These are phyloP conservation scores for Claviceps paspali DNA, from an alignment of 2,329 filamentous ascomycete genomes.

Conservation along the genomic window DNA sequence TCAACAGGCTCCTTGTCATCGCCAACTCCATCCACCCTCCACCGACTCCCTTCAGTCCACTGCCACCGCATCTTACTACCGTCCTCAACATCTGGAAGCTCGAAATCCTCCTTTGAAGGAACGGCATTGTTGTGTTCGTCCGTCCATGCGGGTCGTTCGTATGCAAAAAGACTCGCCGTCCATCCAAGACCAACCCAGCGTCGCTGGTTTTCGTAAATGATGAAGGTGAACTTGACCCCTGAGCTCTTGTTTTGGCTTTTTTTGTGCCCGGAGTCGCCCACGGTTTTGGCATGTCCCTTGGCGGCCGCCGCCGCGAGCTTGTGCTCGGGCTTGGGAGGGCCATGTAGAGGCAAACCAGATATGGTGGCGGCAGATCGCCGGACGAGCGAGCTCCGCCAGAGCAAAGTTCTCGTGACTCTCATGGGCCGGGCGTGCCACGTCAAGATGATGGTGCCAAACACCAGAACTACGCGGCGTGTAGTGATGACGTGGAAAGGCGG, in stretches of 20 bases:
- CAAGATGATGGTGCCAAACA: conserved; percentile 69
- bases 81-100: conserved; percentile 46
- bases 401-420: conserved; percentile 67
- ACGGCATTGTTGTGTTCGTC: conserved; percentile 84
- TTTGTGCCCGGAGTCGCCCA: conserved; percentile 13
- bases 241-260: conserved; percentile 37
- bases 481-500: conserved; percentile 77
- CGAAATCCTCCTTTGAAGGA: conserved; percentile 55
- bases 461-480: conserved; percentile 67
- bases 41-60: conserved; percentile 76
- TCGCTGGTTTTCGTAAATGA: conserved; percentile 90
- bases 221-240: conserved; percentile 90
- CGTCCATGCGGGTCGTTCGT: conserved; percentile 84
- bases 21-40: conserved; percentile 66
- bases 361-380: conserved; percentile 54
- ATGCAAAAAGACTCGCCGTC: conserved; percentile 81
- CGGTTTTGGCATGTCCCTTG: conserved; percentile 9
- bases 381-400: conserved; percentile 75
- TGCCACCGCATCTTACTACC: conserved; percentile 43
- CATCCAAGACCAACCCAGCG: conserved; percentile 91
- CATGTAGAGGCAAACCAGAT: conserved; percentile 65
- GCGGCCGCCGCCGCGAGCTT: conserved; percentile 13
- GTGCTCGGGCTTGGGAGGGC: conserved; percentile 22
- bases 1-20: conserved; percentile 30
- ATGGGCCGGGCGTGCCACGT: conserved; percentile 88